A percentile compares a stretch with the other conserved stretches of the same genome.
Conservation (phyloP, 805 yeast genomes). For the Saccharomycopsis amapae region DNA sequence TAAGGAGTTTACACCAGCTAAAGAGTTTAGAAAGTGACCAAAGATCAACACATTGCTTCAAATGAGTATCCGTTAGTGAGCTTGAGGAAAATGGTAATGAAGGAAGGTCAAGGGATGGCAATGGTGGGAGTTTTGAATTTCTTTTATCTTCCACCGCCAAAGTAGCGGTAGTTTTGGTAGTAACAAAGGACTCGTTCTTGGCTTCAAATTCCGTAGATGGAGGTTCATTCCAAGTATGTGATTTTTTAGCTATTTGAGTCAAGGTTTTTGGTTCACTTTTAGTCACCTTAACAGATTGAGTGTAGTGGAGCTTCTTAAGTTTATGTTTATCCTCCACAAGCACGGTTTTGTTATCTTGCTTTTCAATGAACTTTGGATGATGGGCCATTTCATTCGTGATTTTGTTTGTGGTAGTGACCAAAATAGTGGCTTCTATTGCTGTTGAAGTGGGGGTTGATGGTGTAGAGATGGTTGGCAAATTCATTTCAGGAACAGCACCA, state of each 20-base stretch:
- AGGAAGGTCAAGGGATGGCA: slow-evolving; percentile 37
- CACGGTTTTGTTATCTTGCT: neutral
- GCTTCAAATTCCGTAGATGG: neutral
- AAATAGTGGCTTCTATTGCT: neutral
- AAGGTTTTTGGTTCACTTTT: neutral
- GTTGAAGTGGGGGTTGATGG: neutral
- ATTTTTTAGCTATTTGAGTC: neutral
- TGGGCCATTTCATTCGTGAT: neutral
- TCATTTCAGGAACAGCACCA: neutral
- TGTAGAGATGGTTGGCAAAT: neutral
- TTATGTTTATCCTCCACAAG: neutral
- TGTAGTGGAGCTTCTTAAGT: neutral
- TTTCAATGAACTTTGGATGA: neutral
- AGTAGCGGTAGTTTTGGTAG: neutral
- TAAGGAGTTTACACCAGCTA: slow-evolving; percentile 46
- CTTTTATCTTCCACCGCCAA: neutral
- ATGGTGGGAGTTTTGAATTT: neutral
- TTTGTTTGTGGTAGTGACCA: neutral
- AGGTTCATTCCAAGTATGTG: neutral
- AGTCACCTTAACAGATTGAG: neutral
- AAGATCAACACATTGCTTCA: slow-evolving; percentile 39
- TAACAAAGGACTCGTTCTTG: neutral
- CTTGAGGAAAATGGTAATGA: slow-evolving; percentile 50
- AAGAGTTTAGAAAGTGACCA: slow-evolving; percentile 44
- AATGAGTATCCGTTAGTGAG: slow-evolving; percentile 41